Evolutionary conservation across 179 eudicot species (phyloP), one percentile per base, ranked within the genome.

Genomic region (Camellia oleifera): DNA sequence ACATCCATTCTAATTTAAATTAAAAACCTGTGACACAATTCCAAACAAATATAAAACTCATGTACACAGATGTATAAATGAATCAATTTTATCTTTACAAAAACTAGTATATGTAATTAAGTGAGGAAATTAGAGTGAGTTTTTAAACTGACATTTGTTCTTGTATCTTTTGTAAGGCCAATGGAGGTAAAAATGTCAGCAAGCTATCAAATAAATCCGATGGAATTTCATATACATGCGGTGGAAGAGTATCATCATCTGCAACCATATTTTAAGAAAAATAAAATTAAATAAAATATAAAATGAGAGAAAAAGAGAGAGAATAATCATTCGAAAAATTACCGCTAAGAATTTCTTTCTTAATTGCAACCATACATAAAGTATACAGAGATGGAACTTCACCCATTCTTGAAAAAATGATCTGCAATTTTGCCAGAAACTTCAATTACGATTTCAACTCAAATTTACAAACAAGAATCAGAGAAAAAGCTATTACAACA

Each of bases 141-240:
- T 48, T 72, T 58, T 74, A 52, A 74, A 42, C 66, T 74, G 12
- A 95, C 99, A 86, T 75, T 64, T 88, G 81, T 12, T 83, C 87
- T 48, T 92, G 93, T 81, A 95, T 66, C 66, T 81, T 90, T 42
- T 86, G 92, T 77, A 95, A 90, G 14, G 93, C 94, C 72, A 92
- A 58, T 69, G 99, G 90, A 78, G 97, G 93, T 53, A 95, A 75
- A 57, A 81, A 82, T 54, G 84, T 82, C 82, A 95, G 50, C 79
- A 95, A 83, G 76, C 87, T 82, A 89, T 94, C 95, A 75, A 94
- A 87, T 79, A 95, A 81, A 61, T 94, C 91, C 12, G 89, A 15
- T 17, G 99, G 99, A 42, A 95, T 83, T 66, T 87, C 88, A 80
- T 88, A 89, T 69, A 94, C 77, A 70, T 77, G 69, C 42, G 80